These are phyloP conservation scores for Aulographum hederae DNA, from an alignment of 2,329 filamentous ascomycete genomes.

Conservation along the genomic window DNA sequence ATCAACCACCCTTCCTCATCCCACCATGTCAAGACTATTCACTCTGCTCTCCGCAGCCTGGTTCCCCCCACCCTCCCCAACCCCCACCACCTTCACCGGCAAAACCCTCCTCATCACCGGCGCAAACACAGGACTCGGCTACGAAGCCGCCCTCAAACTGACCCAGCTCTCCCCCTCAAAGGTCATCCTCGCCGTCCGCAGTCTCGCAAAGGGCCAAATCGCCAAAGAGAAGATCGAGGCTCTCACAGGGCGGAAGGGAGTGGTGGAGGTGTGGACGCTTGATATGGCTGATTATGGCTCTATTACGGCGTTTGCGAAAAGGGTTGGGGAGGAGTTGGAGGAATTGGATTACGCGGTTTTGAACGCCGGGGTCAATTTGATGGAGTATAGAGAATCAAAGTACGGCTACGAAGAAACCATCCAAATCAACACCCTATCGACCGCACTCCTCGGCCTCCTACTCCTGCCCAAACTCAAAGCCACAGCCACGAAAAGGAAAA, in stretches of 20 bases:
- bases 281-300: conserved; percentile 22
- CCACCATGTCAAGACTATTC: too few relatives aligned
- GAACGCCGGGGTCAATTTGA: conserved; percentile 19
- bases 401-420: conserved; percentile 15
- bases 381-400: conserved; percentile 10
- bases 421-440: conserved; percentile 21
- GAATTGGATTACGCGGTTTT: too few relatives aligned
- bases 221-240: conserved; percentile 22
- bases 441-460: conserved; percentile 16
- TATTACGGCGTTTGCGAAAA: conserved; percentile 16
- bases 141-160: conserved; percentile 25
- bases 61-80: too few relatives aligned
- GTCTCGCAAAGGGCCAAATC: conserved; percentile 22
- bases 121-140: conserved; percentile 25
- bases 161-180: conserved; percentile 18
- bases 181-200: conserved; percentile 26
- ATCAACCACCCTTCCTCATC: too few relatives aligned
- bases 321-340: too few relatives aligned
- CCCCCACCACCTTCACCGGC: too few relatives aligned
- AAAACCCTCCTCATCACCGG: conserved; percentile 30
- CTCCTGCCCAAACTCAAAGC: conserved; percentile 13
- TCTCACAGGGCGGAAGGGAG: conserved; percentile 11
- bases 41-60: too few relatives aligned
- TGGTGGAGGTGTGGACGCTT: conserved; percentile 27
- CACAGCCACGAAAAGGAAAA: too few relatives aligned